phyloP scores from a whole-genome alignment of 495 filamentous ascomycete genomes.

The Haplographium delicatum region DNA sequence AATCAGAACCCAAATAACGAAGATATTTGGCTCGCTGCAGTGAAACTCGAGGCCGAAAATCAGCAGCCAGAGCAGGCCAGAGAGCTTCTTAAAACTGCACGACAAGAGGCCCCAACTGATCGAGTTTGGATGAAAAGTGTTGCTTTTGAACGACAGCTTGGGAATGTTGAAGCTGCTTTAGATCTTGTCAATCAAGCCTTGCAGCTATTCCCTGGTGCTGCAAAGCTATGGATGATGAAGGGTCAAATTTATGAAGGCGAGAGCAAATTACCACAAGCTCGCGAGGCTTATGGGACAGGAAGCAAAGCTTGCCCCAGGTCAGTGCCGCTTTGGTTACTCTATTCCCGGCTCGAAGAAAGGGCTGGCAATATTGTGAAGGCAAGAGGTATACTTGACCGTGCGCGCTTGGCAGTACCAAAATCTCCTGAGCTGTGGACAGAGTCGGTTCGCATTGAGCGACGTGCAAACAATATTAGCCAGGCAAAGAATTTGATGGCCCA shows the following conservation, averaged over 20 bases:
- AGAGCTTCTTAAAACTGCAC: slow-evolving; percentile 70
- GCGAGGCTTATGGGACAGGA: slow-evolving; percentile 86
- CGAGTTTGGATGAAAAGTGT: slow-evolving; percentile 95
- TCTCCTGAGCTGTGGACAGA: slow-evolving; percentile 84
- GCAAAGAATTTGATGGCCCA: slow-evolving; percentile 89
- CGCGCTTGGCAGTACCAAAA: slow-evolving; percentile 79
- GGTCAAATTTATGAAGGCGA: slow-evolving; percentile 90
- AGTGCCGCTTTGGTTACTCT: slow-evolving; percentile 83
- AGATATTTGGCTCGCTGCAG: slow-evolving; percentile 92
- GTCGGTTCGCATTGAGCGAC: slow-evolving; percentile 83
- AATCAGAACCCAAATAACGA: slow-evolving; percentile 92
- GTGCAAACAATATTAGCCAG: slow-evolving; percentile 76
- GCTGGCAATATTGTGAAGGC: slow-evolving; percentile 83
- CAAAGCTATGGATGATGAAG: slow-evolving; percentile 98
- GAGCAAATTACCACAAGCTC: slow-evolving; percentile 71
- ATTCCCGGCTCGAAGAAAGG: slow-evolving; percentile 80
- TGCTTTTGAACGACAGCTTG: slow-evolving; percentile 81
- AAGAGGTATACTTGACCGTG: slow-evolving; percentile 85
- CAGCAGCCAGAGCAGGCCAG: slow-evolving; percentile 73
- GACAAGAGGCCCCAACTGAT: slow-evolving; percentile 84
- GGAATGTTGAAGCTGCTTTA: slow-evolving; percentile 71
- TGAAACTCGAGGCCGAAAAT: slow-evolving; percentile 90
- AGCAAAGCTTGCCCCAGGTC: slow-evolving; percentile 80
- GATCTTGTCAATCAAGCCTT: slow-evolving; percentile 84
- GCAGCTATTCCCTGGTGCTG: slow-evolving; percentile 76